These are phyloP conservation scores for Davidsoniella virescens DNA, from an alignment of 2,329 filamentous ascomycete genomes.

Conservation along the genomic window DNA sequence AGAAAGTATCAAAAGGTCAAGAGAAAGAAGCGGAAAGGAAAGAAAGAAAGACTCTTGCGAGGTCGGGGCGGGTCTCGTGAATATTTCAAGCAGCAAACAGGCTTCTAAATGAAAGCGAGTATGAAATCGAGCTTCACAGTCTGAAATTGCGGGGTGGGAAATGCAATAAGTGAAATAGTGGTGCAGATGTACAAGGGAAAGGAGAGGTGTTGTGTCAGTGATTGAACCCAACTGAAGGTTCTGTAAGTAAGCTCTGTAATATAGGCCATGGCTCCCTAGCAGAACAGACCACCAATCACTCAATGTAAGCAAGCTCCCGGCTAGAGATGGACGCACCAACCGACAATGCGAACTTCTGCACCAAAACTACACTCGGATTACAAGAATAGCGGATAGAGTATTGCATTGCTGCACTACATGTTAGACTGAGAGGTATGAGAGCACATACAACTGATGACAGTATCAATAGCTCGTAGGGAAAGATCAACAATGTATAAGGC, in stretches of 20 bases:
- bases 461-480: no score
- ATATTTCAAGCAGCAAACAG: conserved; percentile 8
- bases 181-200: not conserved
- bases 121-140: not conserved
- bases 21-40: not conserved
- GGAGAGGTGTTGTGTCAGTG: not conserved
- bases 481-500: no score
- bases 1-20: not conserved
- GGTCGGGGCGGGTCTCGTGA: conserved; percentile 9
- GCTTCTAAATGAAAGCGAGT: not conserved
- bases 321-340: no score
- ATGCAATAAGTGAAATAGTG: not conserved
- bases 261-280: no score
- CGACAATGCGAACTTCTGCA: no score
- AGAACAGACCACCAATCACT: no score
- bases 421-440: no score
- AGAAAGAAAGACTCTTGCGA: conserved; percentile 9
- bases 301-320: no score
- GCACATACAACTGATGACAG: no score
- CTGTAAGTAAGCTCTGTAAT: not conserved
- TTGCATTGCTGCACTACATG: no score
- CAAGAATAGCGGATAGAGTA: no score
- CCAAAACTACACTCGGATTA: no score
- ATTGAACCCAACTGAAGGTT: not conserved
- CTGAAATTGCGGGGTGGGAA: not conserved